Conservation (phyloP, 257 asterid genomes). For the Pogostemon cablin region DNA sequence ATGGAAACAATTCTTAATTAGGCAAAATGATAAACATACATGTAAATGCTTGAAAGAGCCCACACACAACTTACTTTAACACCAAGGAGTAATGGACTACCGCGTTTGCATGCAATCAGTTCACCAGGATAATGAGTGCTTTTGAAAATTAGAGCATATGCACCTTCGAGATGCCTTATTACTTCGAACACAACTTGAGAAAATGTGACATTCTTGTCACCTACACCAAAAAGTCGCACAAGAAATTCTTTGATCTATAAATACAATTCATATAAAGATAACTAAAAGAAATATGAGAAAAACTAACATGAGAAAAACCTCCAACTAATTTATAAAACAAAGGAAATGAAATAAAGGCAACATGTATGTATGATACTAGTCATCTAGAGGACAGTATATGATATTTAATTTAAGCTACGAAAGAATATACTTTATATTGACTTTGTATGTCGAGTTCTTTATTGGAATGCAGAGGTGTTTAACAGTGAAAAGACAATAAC, state of each 20-base stretch:
- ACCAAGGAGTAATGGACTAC: constrained; percentile 98
- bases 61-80: constrained; percentile 72
- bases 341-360: constrained; percentile 4
- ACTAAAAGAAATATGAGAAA: not conserved
- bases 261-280: constrained; percentile 1
- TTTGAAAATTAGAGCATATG: constrained; percentile 95
- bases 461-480: not conserved
- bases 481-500: not conserved
- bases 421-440: not conserved
- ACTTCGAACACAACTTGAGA: constrained; percentile 98
- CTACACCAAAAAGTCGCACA: constrained; percentile 40
- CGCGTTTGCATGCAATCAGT: constrained; percentile 97
- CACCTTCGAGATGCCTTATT: constrained; percentile 97
- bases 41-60: constrained; percentile 16
- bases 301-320: constrained; percentile 7
- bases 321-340: constrained; percentile 4
- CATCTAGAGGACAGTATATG: not conserved
- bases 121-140: constrained; percentile 93
- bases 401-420: not conserved
- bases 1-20: constrained; percentile 1
- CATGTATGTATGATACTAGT: not conserved
- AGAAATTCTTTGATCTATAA: constrained; percentile 4
- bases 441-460: constrained; percentile 7
- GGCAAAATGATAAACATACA: not conserved
- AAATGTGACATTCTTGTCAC: constrained; percentile 80